Conservation (phyloP, 176 grass and related monocot genomes). For the Puya raimondii region DNA sequence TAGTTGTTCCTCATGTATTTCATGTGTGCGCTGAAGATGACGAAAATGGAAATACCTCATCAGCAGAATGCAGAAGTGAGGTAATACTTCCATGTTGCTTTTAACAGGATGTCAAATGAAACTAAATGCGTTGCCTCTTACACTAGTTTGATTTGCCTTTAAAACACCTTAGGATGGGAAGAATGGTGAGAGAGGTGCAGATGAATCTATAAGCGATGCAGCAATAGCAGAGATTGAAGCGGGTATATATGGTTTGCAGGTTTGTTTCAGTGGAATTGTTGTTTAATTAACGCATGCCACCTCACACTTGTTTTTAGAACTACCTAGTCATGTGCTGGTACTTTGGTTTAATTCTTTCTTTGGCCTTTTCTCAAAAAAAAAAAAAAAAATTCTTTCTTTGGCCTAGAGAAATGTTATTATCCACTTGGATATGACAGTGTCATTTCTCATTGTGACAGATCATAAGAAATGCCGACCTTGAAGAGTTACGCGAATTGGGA, state of each 20-base stretch:
- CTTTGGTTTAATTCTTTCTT: not conserved
- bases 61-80: constrained; percentile 33
- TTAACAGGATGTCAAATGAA: not conserved
- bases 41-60: constrained; percentile 20
- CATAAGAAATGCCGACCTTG: constrained; percentile 93
- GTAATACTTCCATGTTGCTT: constrained; percentile 20
- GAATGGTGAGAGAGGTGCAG: constrained; percentile 25
- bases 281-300: not conserved
- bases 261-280: constrained; percentile 1
- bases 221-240: constrained; percentile 77
- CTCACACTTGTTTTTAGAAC: not conserved
- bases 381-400: no score
- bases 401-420: not conserved
- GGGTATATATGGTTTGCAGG: constrained; percentile 89
- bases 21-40: constrained; percentile 36
- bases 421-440: not conserved
- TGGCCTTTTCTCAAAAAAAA: no score
- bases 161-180: constrained; percentile 41
- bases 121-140: not conserved
- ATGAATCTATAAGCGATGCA: constrained; percentile 54
- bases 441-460: constrained; percentile 38
- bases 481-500: constrained; percentile 91
- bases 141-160: not conserved
- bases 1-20: constrained; percentile 33
- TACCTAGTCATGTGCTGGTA: not conserved